Evolutionary conservation across 1,139 yeast species (phyloP), one percentile per base, ranked within the genome.

Genomic region (Schwanniomyces etchellsii): DNA sequence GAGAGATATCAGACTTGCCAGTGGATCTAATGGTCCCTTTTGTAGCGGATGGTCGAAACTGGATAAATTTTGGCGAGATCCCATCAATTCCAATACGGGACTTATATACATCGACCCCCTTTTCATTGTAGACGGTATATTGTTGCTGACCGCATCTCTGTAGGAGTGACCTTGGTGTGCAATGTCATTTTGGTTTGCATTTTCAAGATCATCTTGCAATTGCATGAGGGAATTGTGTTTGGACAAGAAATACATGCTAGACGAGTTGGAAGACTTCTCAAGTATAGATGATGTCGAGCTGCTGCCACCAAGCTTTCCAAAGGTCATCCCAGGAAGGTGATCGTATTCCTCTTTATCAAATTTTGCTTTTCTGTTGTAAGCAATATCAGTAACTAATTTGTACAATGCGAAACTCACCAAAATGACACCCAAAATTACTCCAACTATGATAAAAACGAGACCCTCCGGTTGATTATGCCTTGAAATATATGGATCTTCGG

Each of bases 401-500:
- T 50, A 52, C 4, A 42, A 16, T 2, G 52, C 32, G 3, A 58
- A 28, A 5, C 47, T 36, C 7, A 52, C 26, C 4, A 64, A 35
- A 2, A 56, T 17, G 5, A 55, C 43, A 3, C 55, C 54, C 3
- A 68, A 34, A 6, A 66, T 45, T 0, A 55, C 55, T 1, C 74
- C 76, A 7, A 65, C 52, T 2, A 65, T 50, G 14, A 70, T 63
- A 42, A 70, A 70, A n/a, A 70, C 63, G 13, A 70, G 47, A 21
- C 64, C 63, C 21, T 51, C 46, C 1, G 66, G 61, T 26, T 57
- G 42, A 3, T 36, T 32, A 4, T 56, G 34, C n/a, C 32, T 29
- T 7, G 35, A 30, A 5, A 67, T 46, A 35, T 50, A 67, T 5
- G 76, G 76, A 36, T 64, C 60, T 7, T 30, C 12, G 5, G 35